Conservation (phyloP, 2,329 filamentous ascomycete genomes). For the Colletotrichum orchidophilum region DNA sequence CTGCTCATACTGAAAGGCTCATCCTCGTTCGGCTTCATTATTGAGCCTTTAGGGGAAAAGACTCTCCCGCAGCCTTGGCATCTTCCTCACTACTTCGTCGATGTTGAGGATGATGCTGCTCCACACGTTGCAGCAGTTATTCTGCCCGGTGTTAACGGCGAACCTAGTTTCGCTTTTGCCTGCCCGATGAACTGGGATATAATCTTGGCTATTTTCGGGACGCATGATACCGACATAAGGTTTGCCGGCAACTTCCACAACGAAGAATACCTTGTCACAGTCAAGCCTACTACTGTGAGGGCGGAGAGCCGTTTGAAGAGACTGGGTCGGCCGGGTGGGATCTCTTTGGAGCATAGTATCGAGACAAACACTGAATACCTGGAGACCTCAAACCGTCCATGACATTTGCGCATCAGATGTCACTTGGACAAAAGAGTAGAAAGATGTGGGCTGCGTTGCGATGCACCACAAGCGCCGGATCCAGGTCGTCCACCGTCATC, state of each 20-base stretch:
- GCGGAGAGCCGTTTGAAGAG: background rate
- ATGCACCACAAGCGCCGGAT: background rate
- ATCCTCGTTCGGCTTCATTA: slow-evolving; percentile 36
- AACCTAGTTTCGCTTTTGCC: slow-evolving; percentile 65
- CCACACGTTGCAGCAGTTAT: slow-evolving; percentile 63
- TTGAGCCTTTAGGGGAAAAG: slow-evolving; percentile 37
- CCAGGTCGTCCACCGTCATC: background rate
- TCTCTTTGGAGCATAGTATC: slow-evolving; percentile 7
- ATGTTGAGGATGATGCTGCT: slow-evolving; percentile 58
- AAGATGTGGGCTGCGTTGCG: background rate
- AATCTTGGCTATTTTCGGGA: slow-evolving; percentile 42
- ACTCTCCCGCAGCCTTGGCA: slow-evolving; percentile 7
- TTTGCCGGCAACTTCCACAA: slow-evolving; percentile 35
- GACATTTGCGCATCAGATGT: background rate
- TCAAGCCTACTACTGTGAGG: slow-evolving; percentile 10
- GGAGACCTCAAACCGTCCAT: background rate
- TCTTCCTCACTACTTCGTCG: slow-evolving; percentile 48
- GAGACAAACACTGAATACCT: slow-evolving; percentile 5
- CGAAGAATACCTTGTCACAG: slow-evolving; percentile 7
- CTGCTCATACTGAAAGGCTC: slow-evolving; percentile 33
- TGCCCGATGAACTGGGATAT: slow-evolving; percentile 57
- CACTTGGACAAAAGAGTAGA: no score
- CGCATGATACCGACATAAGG: slow-evolving; percentile 27
- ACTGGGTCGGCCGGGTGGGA: background rate
- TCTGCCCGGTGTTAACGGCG: slow-evolving; percentile 52